Evolutionary conservation across 2,329 filamentous ascomycete species (phyloP).

Genomic region (Cadophora sp.): DNA sequence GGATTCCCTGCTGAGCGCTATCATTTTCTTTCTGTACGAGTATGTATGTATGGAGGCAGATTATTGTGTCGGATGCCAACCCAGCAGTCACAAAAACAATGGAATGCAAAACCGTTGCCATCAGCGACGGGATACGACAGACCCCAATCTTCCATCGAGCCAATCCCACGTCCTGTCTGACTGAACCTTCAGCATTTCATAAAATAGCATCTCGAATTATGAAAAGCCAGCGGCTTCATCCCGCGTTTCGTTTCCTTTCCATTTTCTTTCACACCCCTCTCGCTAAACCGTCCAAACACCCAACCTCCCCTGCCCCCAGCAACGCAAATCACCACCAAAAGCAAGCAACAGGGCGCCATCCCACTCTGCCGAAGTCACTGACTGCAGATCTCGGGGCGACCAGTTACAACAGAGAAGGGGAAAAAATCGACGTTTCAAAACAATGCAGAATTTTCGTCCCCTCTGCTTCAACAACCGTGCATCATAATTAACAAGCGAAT

Average conservation of each 20-base stretch:
- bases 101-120: not conserved
- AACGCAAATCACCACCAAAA: not conserved
- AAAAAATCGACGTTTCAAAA: too few species aligned
- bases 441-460: too few species aligned
- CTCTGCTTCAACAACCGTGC: not conserved
- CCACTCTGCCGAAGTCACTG: too few species aligned
- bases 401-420: too few species aligned
- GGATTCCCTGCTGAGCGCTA: too few species aligned
- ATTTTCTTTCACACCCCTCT: too few species aligned
- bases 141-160: not conserved
- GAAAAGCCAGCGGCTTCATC: conserved; percentile 3
- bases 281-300: not conserved
- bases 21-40: too few species aligned
- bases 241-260: conserved; percentile 4
- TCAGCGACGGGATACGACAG: not conserved
- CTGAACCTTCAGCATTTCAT: not conserved
- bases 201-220: not conserved
- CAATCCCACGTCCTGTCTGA: not conserved
- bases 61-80: not conserved
- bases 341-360: not conserved
- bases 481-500: not conserved
- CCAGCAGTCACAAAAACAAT: not conserved
- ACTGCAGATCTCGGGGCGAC: not conserved
- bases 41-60: not conserved
- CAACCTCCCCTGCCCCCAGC: not conserved